phyloP scores from a whole-genome alignment of 2,329 filamentous ascomycete species.

The Aspergillus tanneri region DNA sequence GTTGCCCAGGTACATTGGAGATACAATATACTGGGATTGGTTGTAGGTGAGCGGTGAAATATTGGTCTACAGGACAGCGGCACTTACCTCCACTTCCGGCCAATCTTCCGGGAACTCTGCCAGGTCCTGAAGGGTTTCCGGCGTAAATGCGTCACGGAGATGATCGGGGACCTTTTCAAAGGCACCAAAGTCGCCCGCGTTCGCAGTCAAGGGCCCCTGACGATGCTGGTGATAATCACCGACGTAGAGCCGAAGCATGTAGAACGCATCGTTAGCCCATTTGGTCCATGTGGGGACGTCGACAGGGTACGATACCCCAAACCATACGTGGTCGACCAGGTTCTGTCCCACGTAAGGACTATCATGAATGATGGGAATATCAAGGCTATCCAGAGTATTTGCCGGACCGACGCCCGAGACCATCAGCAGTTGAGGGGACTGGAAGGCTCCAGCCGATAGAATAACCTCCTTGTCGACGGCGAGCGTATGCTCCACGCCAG shows the following conservation, averaged over 20 bases:
- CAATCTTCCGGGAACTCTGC: no score
- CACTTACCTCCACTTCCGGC: no score
- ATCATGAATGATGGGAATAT: constrained; percentile 8
- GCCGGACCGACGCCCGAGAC: constrained; percentile 23
- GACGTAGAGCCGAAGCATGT: background rate
- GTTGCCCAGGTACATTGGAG: constrained; percentile 12
- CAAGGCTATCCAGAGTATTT: constrained; percentile 1
- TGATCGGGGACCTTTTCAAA: no score
- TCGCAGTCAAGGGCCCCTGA: constrained; percentile 9
- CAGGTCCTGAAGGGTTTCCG: no score
- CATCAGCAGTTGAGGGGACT: constrained; percentile 26
- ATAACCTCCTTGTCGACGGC: constrained; percentile 13
- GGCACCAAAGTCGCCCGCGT: no score
- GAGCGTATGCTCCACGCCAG: constrained; percentile 1
- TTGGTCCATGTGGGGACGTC: constrained; percentile 4
- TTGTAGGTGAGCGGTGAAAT: no score
- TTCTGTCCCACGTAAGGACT: constrained; percentile 15
- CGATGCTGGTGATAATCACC: constrained; percentile 4
- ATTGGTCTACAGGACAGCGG: no score
- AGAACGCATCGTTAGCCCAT: no score
- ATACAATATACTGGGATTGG: background rate
- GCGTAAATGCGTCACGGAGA: no score
- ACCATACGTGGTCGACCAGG: constrained; percentile 12
- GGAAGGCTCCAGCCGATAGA: constrained; percentile 15
- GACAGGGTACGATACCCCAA: constrained; percentile 11